Evolutionary conservation across 2,329 filamentous ascomycete species (phyloP).

Genomic region (Plectosphaerella plurivora): DNA sequence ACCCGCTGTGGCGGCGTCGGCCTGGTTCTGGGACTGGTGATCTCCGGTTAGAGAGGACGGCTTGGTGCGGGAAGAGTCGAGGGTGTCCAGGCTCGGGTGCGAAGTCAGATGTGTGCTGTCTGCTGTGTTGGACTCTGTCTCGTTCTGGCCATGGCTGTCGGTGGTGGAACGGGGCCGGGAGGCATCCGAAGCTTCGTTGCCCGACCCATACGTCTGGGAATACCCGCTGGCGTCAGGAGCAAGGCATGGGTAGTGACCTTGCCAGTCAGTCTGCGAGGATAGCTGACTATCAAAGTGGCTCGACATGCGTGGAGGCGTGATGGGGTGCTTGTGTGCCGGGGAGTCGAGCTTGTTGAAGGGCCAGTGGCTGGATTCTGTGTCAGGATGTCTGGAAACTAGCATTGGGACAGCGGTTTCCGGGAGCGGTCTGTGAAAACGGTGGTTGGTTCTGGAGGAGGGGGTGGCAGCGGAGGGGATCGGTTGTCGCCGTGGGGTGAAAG

Average conservation of each 20-base stretch:
- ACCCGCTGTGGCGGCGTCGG: constrained; percentile 17
- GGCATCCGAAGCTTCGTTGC: constrained; percentile 27
- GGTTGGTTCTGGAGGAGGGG: neutral
- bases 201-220: constrained; percentile 38
- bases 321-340: constrained; percentile 36
- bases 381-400: constrained; percentile 51
- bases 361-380: constrained; percentile 52
- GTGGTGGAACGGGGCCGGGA: constrained; percentile 31
- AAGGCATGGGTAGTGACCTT: constrained; percentile 48
- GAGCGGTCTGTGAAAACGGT: neutral
- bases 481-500: no score
- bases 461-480: no score
- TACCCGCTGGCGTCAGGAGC: constrained; percentile 41
- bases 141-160: constrained; percentile 42
- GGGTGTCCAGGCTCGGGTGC: constrained; percentile 31
- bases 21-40: constrained; percentile 19
- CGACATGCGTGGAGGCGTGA: constrained; percentile 49
- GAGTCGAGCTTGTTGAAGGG: constrained; percentile 48
- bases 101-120: constrained; percentile 27
- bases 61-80: constrained; percentile 36
- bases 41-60: constrained; percentile 32
- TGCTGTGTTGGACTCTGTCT: constrained; percentile 62
- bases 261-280: constrained; percentile 53
- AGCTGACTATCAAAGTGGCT: constrained; percentile 47
- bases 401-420: constrained; percentile 34